Evolutionary conservation across 225 moss, liverwort and hornwort species (phyloP).

Genomic region (Polytrichum commune): DNA sequence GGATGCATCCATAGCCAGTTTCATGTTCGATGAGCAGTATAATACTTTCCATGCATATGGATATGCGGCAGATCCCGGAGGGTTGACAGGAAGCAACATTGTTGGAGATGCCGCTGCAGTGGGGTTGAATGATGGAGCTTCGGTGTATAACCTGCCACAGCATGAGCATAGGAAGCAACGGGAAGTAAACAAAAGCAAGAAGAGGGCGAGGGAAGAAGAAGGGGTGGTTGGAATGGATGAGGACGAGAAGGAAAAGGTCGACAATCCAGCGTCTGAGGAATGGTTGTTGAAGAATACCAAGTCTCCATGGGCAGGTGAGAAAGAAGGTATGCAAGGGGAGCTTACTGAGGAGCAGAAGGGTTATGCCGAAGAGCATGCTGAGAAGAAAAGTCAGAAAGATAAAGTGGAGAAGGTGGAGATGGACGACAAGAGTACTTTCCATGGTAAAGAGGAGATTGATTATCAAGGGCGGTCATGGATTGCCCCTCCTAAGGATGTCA

Average conservation of each 20-base stretch:
- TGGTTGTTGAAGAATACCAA: slow-evolving; percentile 85
- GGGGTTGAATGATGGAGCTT: slow-evolving; percentile 54
- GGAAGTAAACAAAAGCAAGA: slow-evolving; percentile 35
- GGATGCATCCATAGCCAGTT: slow-evolving; percentile 86
- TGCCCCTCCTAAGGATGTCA: slow-evolving; percentile 88
- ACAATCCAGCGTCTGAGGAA: slow-evolving; percentile 75
- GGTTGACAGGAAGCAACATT: slow-evolving; percentile 54
- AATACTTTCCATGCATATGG: slow-evolving; percentile 91
- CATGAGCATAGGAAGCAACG: slow-evolving; percentile 86
- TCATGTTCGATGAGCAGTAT: slow-evolving; percentile 98
- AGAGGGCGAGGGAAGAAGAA: slow-evolving; percentile 47
- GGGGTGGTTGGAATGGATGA: slow-evolving; percentile 48
- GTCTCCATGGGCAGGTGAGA: slow-evolving; percentile 88
- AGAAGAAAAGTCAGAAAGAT: slow-evolving; percentile 76
- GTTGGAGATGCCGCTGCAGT: slow-evolving; percentile 67
- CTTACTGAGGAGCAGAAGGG: slow-evolving; percentile 86
- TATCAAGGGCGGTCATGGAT: slow-evolving; percentile 98
- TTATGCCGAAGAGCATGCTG: slow-evolving; percentile 75
- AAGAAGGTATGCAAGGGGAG: slow-evolving; percentile 74
- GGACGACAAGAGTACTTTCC: slow-evolving; percentile 89
- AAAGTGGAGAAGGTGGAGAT: slow-evolving; percentile 78
- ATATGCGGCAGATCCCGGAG: slow-evolving; percentile 86
- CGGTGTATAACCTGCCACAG: slow-evolving; percentile 89
- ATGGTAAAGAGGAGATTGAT: slow-evolving; percentile 93
- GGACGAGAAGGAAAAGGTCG: slow-evolving; percentile 57